Base-by-base conservation (phyloP, 495 filamentous ascomycete genomes). In the Neurospora sp. region DNA sequence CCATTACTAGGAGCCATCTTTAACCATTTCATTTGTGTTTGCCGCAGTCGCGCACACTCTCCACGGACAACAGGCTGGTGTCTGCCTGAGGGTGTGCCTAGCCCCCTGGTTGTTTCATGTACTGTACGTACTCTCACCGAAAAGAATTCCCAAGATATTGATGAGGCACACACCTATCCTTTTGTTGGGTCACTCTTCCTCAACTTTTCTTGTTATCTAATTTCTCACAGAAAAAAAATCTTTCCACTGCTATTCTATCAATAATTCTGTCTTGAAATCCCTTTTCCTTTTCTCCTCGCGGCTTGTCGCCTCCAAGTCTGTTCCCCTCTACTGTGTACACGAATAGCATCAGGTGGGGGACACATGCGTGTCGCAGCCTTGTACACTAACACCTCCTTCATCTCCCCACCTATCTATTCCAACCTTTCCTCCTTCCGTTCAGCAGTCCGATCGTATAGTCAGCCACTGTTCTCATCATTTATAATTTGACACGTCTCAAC, bases 301-400 rank as follows among this genome's bases (percentile, higher is more conserved):
- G 36, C 6, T 71, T 34, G 37, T 48, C 10, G 31, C 11, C 37
- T 54, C 15, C 15, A 6, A 15, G 21, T 71, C 13, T 71, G 45
- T 37, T 71, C 38, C 69, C 15, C 13, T 54, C 40, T 37, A 13
- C 42, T 13, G 28, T 45, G 17, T 71, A 42, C 24, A 71, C 70
- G 28, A 36, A 36, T 17, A 66, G 48, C 21, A 28, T 9, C 54
- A 66, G 54, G 54, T 17, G 42, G 42, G 17, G 34, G 39, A 34
- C 42, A 71, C 70, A 48, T 71, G 70, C n/a, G 38, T 71, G 39
- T 71, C 45, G 62, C 43, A 72, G 71, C 45, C 71, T 72, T 72
- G 36, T 62, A n/a, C 17, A 8, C 28, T 37, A 5, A 36, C 59
- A 37, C 36, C 36, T 69, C 59, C 69, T 72, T 42, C 59, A 28